Conservation (phyloP, 345 rosid genomes). For the Brassica incana region DNA sequence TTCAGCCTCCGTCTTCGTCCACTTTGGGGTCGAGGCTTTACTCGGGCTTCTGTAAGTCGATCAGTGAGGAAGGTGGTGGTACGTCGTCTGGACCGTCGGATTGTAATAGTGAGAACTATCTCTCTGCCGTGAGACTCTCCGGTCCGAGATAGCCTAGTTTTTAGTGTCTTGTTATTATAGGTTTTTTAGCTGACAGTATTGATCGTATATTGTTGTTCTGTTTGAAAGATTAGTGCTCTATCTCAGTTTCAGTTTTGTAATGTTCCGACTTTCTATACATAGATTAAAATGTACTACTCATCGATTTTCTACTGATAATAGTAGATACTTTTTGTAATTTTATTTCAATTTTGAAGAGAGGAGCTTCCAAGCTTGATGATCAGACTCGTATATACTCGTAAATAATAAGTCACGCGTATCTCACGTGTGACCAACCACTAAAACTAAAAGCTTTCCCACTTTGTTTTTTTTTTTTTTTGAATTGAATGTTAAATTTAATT, state of each 20-base stretch:
- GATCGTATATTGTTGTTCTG: background rate
- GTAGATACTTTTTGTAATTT: too few relatives aligned
- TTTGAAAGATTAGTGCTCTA: background rate
- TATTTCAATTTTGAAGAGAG: too few relatives aligned
- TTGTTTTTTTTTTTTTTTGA: too few relatives aligned
- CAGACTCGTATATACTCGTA: too few relatives aligned
- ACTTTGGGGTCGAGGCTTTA: constrained; percentile 64
- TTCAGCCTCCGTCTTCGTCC: constrained; percentile 63
- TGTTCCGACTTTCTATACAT: background rate
- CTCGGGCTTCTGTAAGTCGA: constrained; percentile 46
- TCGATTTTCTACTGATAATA: background rate
- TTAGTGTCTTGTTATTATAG: background rate
- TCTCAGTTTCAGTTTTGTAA: background rate
- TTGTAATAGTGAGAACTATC: constrained; percentile 60
- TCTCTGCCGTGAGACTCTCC: constrained; percentile 80
- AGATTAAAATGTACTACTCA: background rate
- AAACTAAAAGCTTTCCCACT: too few relatives aligned
- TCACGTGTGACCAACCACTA: too few relatives aligned
- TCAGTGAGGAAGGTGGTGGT: constrained; percentile 67
- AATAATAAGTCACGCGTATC: too few relatives aligned
- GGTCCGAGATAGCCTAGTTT: constrained; percentile 79
- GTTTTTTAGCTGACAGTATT: background rate
- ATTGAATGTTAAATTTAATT: too few relatives aligned
- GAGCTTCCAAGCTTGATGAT: too few relatives aligned
- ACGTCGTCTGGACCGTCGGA: constrained; percentile 81